Evolutionary conservation across 2,329 filamentous ascomycete genomes (phyloP).

Genomic region (Leptographium wingfieldii): DNA sequence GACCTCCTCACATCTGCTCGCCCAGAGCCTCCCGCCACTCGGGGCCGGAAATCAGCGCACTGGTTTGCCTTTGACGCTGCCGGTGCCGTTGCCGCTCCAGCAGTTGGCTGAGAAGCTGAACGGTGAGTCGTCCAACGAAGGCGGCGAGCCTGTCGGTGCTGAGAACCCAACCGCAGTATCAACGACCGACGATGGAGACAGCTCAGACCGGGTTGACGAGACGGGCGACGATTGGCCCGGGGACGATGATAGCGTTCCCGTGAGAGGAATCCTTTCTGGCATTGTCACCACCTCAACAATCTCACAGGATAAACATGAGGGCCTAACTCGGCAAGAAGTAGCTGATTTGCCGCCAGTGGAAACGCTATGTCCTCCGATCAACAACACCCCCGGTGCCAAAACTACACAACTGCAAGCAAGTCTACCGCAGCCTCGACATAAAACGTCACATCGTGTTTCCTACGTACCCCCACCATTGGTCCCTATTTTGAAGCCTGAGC

Average conservation of each 20-base stretch:
- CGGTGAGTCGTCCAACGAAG: background rate
- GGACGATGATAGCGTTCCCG: background rate
- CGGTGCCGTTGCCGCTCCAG: background rate
- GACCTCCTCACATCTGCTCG: background rate
- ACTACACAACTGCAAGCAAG: background rate
- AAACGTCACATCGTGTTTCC: background rate
- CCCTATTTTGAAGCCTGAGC: background rate
- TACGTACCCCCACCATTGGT: background rate
- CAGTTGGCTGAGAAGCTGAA: background rate
- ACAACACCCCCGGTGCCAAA: background rate
- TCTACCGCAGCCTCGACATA: background rate
- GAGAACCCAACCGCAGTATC: background rate
- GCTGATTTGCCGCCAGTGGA: background rate
- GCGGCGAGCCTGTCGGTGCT: background rate
- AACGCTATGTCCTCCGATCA: background rate
- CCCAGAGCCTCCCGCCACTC: background rate
- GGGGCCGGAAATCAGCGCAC: constrained; percentile 2
- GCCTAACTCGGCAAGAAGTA: background rate
- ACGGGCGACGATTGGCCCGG: background rate
- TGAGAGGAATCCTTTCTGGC: background rate
- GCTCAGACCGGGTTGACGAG: background rate
- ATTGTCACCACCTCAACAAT: background rate
- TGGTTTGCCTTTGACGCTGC: constrained; percentile 4
- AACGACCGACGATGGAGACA: background rate
- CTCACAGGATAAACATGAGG: background rate